A percentile compares a stretch with the other conserved stretches of the same genome.
These are phyloP conservation scores for Microthlaspi erraticum DNA, from an alignment of 345 rosid genomes.

Conservation along the genomic window DNA sequence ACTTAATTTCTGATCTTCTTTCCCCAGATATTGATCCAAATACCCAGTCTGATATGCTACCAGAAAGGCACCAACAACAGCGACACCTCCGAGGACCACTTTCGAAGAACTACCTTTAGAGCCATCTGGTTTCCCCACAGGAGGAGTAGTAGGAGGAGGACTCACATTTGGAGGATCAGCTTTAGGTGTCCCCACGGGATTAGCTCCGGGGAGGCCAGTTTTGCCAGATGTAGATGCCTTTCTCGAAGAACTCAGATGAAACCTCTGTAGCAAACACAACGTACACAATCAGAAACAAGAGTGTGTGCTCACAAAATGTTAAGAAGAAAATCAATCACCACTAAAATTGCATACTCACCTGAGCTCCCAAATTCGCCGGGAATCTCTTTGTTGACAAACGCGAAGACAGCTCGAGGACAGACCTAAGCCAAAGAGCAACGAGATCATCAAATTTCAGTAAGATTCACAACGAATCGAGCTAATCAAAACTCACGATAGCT, in stretches of 20 bases:
- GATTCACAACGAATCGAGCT: conserved; percentile 11
- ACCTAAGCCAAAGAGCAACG: conserved; percentile 48
- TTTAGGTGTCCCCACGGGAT: conserved; percentile 40
- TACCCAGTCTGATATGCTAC: conserved; percentile 66
- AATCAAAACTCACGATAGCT: conserved; percentile 2
- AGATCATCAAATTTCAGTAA: background rate
- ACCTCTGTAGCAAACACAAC: conserved; percentile 46
- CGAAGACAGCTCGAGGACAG: conserved; percentile 64
- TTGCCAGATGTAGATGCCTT: conserved; percentile 57
- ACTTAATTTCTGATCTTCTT: conserved; percentile 42
- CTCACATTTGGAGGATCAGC: conserved; percentile 16
- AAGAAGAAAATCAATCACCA: conserved; percentile 20
- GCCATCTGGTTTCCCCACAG: conserved; percentile 52
- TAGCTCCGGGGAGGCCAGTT: conserved; percentile 53
- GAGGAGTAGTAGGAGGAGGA: conserved; percentile 44
- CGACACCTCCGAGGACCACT: conserved; percentile 56
- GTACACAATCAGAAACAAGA: conserved; percentile 19
- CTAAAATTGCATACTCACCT: conserved; percentile 48
- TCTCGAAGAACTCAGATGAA: conserved; percentile 52
- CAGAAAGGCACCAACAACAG: conserved; percentile 54
- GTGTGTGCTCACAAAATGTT: background rate
- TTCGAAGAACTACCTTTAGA: conserved; percentile 51
- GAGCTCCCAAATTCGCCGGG: conserved; percentile 51
- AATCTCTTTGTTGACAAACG: conserved; percentile 56
- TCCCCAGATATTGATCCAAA: conserved; percentile 56